A percentile compares a stretch with the other conserved stretches of the same genome.
Conservation (phyloP, 2,329 filamentous ascomycete species). For the Proliferodiscus dingleyae region DNA sequence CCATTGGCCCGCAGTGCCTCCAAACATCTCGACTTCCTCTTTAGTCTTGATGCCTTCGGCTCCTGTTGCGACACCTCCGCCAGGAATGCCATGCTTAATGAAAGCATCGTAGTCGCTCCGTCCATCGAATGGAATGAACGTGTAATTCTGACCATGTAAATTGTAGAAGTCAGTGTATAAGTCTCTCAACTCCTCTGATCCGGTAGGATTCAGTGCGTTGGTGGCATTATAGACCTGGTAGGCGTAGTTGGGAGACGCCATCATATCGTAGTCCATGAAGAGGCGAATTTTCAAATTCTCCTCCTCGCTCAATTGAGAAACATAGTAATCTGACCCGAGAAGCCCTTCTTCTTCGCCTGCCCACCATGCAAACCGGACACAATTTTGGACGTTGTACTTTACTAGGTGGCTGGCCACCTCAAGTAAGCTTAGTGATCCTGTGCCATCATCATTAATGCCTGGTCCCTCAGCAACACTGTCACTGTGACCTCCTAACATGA, state of each 20-base stretch:
- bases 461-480: constrained; percentile 58
- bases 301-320: constrained; percentile 43
- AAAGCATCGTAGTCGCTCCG: constrained; percentile 76
- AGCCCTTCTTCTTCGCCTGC: constrained; percentile 61
- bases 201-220: constrained; percentile 7
- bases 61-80: constrained; percentile 70
- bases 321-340: constrained; percentile 57
- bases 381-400: constrained; percentile 55
- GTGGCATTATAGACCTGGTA: constrained; percentile 60
- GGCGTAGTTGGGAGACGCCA: constrained; percentile 58
- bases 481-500: constrained; percentile 60
- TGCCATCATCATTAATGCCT: constrained; percentile 35
- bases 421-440: constrained; percentile 42
- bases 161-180: constrained; percentile 54
- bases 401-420: constrained; percentile 56
- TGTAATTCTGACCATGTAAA: constrained; percentile 56
- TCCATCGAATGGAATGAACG: constrained; percentile 69
- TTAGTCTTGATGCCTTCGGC: constrained; percentile 71
- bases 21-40: constrained; percentile 58
- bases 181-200: constrained; percentile 52
- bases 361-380: constrained; percentile 64
- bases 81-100: constrained; percentile 65
- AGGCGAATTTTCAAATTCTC: constrained; percentile 58
- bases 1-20: constrained; percentile 57
- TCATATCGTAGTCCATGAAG: constrained; percentile 67